These are phyloP conservation scores for Solanum pinnatisectum DNA, from an alignment of 257 asterid species.

Conservation along the genomic window DNA sequence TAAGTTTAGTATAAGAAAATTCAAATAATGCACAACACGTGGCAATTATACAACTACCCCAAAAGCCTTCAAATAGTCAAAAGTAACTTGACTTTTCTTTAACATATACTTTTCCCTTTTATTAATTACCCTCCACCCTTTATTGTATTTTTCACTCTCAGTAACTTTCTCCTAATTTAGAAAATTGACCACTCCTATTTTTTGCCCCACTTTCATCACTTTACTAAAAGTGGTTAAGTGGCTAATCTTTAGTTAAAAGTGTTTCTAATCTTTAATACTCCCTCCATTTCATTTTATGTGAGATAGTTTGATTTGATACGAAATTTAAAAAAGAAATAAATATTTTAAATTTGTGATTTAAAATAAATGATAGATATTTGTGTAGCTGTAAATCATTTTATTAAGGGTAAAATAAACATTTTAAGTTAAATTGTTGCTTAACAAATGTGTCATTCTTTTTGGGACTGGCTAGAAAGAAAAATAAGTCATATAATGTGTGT, in stretches of 20 bases:
- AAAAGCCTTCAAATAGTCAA: background rate
- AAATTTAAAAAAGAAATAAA: too few relatives aligned
- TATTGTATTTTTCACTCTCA: background rate
- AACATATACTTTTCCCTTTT: background rate
- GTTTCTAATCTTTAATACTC: background rate
- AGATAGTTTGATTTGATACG: too few relatives aligned
- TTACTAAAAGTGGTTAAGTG: background rate
- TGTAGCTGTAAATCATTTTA: too few relatives aligned
- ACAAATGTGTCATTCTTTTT: too few relatives aligned
- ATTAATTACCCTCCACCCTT: background rate
- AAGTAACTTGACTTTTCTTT: background rate
- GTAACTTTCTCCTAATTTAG: background rate
- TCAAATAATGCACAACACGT: background rate
- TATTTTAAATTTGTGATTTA: too few relatives aligned
- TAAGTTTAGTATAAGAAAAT: background rate
- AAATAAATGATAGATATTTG: too few relatives aligned
- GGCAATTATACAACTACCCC: background rate
- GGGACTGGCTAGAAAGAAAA: too few relatives aligned
- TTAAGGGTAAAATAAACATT: too few relatives aligned
- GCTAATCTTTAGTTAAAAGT: background rate
- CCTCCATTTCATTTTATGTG: too few relatives aligned
- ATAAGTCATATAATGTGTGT: too few relatives aligned
- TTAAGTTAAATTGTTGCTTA: too few relatives aligned
- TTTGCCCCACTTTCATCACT: background rate
- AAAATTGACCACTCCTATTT: background rate